Conservation (phyloP, 805 yeast genomes). For the Myxozyma geophila region DNA sequence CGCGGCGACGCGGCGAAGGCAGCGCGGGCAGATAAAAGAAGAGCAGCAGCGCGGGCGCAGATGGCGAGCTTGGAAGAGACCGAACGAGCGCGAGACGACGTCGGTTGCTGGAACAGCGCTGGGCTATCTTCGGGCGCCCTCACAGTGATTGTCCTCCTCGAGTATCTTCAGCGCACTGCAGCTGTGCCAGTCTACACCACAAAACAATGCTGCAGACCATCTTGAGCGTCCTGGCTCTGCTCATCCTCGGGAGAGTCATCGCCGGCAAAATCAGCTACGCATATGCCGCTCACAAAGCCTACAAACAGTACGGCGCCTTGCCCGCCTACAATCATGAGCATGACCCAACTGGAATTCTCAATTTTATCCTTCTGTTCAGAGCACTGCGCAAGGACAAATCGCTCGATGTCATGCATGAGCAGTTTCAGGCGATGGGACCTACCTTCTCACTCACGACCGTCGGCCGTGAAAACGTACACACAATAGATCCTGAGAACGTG, state of each 20-base stretch:
- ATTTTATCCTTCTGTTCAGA: not conserved
- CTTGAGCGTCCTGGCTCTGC: not conserved
- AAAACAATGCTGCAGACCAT: not conserved
- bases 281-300: constrained; percentile 2
- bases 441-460: constrained; percentile 3
- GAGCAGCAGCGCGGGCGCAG: no score
- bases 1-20: no score
- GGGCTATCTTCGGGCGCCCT: no score
- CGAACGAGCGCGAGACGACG: no score
- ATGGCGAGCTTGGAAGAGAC: no score
- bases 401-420: not conserved
- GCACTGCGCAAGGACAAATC: constrained; percentile 3
- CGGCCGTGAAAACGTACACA: constrained; percentile 8
- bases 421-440: not conserved
- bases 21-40: no score
- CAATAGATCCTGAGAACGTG: constrained; percentile 44
- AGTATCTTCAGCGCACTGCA: no score
- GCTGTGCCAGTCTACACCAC: not conserved
- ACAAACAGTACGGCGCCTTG: not conserved
- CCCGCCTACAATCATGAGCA: not conserved
- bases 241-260: not conserved
- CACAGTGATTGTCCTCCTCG: no score
- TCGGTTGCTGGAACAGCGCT: no score
- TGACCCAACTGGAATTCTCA: constrained; percentile 5
- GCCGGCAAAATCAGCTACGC: not conserved